Evolutionary conservation across 2,329 filamentous ascomycete genomes (phyloP).

Genomic region (Fusarium stilboides): DNA sequence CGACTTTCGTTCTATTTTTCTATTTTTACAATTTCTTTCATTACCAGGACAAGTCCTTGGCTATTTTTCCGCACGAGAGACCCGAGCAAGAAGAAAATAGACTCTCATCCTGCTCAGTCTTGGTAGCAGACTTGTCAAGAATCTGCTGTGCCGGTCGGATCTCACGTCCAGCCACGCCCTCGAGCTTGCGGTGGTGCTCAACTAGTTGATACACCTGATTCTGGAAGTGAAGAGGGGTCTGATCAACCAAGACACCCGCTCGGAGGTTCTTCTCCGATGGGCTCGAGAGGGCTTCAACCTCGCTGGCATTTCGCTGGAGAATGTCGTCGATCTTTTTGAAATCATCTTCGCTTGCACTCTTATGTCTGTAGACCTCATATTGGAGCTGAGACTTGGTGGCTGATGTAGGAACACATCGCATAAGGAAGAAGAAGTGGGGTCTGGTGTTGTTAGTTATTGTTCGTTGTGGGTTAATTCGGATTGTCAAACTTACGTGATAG

Average conservation of each 20-base stretch:
- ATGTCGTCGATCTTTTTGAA: constrained; percentile 29
- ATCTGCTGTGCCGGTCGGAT: constrained; percentile 41
- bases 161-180: constrained; percentile 27
- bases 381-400: constrained; percentile 25
- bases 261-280: constrained; percentile 26
- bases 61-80: constrained; percentile 29
- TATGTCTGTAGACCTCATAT: constrained; percentile 42
- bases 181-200: constrained; percentile 37
- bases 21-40: constrained; percentile 13
- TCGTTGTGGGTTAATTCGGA: constrained; percentile 56
- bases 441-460: constrained; percentile 52
- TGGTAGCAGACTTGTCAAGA: constrained; percentile 24
- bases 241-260: constrained; percentile 17
- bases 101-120: constrained; percentile 36
- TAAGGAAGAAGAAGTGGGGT: constrained; percentile 40
- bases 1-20: constrained; percentile 9
- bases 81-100: constrained; percentile 37
- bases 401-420: constrained; percentile 32
- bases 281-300: constrained; percentile 25
- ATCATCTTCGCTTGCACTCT: constrained; percentile 28
- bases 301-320: constrained; percentile 22
- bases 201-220: constrained; percentile 38
- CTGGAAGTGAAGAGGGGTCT: constrained; percentile 32
- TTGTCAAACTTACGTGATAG: constrained; percentile 59
- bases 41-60: constrained; percentile 38